phyloP scores from a whole-genome alignment of 2,329 filamentous ascomycete genomes.

The Claviceps sp. region DNA sequence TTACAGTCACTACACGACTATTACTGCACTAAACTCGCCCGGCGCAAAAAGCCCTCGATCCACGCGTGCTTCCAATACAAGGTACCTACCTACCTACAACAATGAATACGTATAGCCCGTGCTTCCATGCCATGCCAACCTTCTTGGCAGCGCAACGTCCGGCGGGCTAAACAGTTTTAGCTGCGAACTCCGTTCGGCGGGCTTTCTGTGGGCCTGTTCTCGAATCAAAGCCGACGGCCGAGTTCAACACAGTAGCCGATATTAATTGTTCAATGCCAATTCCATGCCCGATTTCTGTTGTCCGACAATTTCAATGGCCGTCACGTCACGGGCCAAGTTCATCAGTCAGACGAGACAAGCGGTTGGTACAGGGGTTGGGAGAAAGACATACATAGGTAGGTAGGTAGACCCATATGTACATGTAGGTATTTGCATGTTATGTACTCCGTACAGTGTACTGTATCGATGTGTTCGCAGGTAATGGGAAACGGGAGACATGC shows the following conservation, averaged over 20 bases:
- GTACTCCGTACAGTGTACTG: too few relatives aligned
- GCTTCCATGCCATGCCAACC: not conserved
- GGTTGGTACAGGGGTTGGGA: not conserved
- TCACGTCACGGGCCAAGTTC: not conserved
- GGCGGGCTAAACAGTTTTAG: not conserved
- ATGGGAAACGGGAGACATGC: not conserved
- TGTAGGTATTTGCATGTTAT: not conserved
- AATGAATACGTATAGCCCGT: not conserved
- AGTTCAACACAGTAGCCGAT: conserved; percentile 1
- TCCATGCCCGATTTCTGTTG: not conserved
- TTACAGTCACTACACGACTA: not conserved
- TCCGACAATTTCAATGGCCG: not conserved
- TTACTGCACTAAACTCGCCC: too few relatives aligned
- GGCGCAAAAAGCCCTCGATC: too few relatives aligned
- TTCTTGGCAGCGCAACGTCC: not conserved
- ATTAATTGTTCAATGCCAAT: not conserved
- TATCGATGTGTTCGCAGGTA: not conserved
- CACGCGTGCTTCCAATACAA: too few relatives aligned
- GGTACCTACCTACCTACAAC: too few relatives aligned
- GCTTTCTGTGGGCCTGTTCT: not conserved
- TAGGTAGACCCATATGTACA: not conserved
- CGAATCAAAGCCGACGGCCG: not conserved
- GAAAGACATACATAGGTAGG: not conserved
- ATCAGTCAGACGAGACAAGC: not conserved
- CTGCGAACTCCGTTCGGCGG: not conserved